Evolutionary conservation across 2,329 filamentous ascomycete genomes (phyloP).

Genomic region (Aurifilum marmelostoma): DNA sequence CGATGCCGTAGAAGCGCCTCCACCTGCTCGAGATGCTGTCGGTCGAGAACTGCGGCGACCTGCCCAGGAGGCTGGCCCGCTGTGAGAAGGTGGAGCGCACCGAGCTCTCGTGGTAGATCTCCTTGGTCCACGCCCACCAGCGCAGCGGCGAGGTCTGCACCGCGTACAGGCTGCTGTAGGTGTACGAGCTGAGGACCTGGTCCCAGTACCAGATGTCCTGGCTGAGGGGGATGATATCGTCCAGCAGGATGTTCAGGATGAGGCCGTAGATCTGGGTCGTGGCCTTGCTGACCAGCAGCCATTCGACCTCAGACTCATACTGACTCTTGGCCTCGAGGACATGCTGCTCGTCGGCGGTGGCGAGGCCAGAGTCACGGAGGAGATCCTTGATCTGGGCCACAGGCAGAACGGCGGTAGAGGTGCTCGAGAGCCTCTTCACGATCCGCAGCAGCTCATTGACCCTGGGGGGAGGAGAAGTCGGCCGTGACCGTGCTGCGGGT

Average conservation of each 20-base stretch:
- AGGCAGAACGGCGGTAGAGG: constrained; percentile 65
- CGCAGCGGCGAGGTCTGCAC: constrained; percentile 81
- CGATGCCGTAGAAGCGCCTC: constrained; percentile 78
- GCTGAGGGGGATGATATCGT: constrained; percentile 80
- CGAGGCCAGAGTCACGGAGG: constrained; percentile 65
- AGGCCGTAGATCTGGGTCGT: constrained; percentile 88
- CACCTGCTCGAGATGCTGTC: constrained; percentile 55
- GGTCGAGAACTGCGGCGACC: constrained; percentile 13
- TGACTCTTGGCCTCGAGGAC: constrained; percentile 43
- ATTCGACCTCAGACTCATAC: constrained; percentile 81
- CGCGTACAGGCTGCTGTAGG: constrained; percentile 80
- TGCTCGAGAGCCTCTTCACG: constrained; percentile 72
- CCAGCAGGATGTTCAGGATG: constrained; percentile 74
- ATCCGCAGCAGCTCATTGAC: constrained; percentile 67
- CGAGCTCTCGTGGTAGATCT: constrained; percentile 68
- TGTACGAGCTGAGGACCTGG: constrained; percentile 77
- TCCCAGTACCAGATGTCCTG: constrained; percentile 98
- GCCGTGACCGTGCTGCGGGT: constrained; percentile 37
- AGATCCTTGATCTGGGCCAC: constrained; percentile 62
- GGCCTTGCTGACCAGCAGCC: constrained; percentile 89
- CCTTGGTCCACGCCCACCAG: constrained; percentile 71
- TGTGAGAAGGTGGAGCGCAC: constrained; percentile 43
- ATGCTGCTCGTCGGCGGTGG: constrained; percentile 43
- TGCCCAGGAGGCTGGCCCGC: constrained; percentile 29
- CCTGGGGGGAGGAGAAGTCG: constrained; percentile 54